phyloP scores from a whole-genome alignment of 2,329 filamentous ascomycete genomes.

The Biscogniauxia mediterranea region DNA sequence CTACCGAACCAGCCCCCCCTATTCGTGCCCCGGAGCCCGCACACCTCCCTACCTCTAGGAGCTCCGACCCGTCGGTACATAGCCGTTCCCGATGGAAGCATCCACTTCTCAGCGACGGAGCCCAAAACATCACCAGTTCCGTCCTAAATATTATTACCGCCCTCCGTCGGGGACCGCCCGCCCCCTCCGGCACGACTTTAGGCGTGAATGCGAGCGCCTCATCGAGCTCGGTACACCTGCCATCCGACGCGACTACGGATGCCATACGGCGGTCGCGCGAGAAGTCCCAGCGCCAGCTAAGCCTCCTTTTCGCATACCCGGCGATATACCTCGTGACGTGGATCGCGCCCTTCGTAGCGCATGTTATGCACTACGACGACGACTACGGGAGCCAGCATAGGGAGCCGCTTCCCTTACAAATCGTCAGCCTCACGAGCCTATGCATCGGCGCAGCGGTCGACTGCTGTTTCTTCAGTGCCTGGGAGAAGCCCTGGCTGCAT shows the following conservation, averaged over 20 bases:
- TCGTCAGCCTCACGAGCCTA: constrained; percentile 57
- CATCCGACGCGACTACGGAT: constrained; percentile 28
- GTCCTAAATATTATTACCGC: constrained; percentile 14
- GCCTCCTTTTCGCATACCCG: constrained; percentile 74
- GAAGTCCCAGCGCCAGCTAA: constrained; percentile 65
- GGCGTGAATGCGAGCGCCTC: constrained; percentile 1
- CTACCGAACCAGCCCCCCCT: not conserved
- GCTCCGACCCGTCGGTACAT: constrained; percentile 5
- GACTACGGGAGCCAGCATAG: constrained; percentile 8
- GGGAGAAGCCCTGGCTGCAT: constrained; percentile 70
- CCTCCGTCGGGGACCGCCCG: constrained; percentile 11
- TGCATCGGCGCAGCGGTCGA: constrained; percentile 67
- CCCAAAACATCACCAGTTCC: constrained; percentile 12
- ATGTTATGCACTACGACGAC: constrained; percentile 57
- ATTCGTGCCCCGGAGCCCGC: constrained; percentile 10
- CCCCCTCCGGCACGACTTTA: not conserved
- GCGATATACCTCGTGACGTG: constrained; percentile 70
- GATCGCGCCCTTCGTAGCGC: constrained; percentile 67
- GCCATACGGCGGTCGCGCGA: constrained; percentile 42
- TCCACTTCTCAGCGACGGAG: constrained; percentile 3
- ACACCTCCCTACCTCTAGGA: constrained; percentile 1
- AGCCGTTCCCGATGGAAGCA: constrained; percentile 10
- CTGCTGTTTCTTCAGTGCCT: constrained; percentile 63
- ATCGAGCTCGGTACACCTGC: constrained; percentile 17
- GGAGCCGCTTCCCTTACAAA: constrained; percentile 55